Evolutionary conservation across 2,329 filamentous ascomycete species (phyloP), one percentile per base, ranked within the genome.

Genomic region (Stylonectria norvegica): DNA sequence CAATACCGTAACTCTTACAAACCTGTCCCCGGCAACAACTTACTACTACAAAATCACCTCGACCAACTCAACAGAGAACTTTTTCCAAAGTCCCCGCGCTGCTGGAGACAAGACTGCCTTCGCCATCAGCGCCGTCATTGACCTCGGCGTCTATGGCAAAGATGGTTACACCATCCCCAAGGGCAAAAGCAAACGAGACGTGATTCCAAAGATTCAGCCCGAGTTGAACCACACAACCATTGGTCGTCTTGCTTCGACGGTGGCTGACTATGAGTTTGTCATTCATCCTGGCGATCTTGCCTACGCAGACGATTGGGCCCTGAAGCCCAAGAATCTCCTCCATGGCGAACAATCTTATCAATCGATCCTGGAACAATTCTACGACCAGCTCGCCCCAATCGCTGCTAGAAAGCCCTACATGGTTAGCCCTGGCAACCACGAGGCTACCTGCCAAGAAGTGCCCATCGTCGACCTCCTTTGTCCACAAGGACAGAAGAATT

Each of bases 11-110:
- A 63, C 63, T 2, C 57, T 81, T 22, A 62, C 63, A 1, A 63
- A 54, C 5, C 58, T 81, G 15, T 60, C 58, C 0, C 69, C 77
- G 0, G 75, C 70, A 1, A 78, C 75, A 1, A 77, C 68, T 0
- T 81, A 81, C 58, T 81, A 76, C 63, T 81, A 81, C 64, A 69
- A 76, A 61, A 78, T 80, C 34, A 65, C 64, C 7, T 78, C 75
- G 2, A 71, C 66, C 19, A 81, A 81, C 59, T 76, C 76, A 0
- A 75, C 55, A 4, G 62, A 75, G 7, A 67, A 71, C 22, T 67
- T 73, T 27, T 81, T 81, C 58, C 51, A 75, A 34, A 80, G 72
- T 47, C 70, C 74, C 4, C 71, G 77, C 1, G 43, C 60, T 3
- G 64, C 76, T 0, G 78, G 78, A 12, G 76, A 81, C 60, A 68